These are phyloP conservation scores for Lanzia echinophila DNA, from an alignment of 2,329 filamentous ascomycete species.

Conservation along the genomic window DNA sequence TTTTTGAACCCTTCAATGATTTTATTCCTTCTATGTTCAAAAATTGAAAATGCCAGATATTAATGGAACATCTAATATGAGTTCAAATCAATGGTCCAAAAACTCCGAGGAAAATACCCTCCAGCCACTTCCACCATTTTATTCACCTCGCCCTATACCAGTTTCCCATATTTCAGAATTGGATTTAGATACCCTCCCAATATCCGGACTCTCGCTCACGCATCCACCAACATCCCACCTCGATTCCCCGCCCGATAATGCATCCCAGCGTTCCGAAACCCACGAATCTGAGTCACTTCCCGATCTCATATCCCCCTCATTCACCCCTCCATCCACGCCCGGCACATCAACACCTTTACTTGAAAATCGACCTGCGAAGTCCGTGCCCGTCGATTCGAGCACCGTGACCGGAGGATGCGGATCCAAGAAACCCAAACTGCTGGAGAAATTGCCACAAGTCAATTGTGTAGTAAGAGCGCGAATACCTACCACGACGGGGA, in stretches of 20 bases:
- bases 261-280: neutral
- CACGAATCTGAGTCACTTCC: constrained; percentile 19
- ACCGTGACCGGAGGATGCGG: constrained; percentile 50
- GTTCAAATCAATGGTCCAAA: constrained; percentile 13
- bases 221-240: constrained; percentile 8
- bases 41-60: constrained; percentile 15
- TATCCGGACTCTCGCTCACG: constrained; percentile 11
- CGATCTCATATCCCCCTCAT: constrained; percentile 73
- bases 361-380: constrained; percentile 26
- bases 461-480: constrained; percentile 89
- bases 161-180: constrained; percentile 31
- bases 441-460: constrained; percentile 74
- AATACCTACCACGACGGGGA: constrained; percentile 84
- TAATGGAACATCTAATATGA: constrained; percentile 8
- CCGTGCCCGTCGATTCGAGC: constrained; percentile 51
- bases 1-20: neutral
- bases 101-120: constrained; percentile 22
- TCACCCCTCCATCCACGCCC: constrained; percentile 64
- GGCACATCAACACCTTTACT: constrained; percentile 47
- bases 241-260: constrained; percentile 8
- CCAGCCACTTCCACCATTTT: constrained; percentile 29
- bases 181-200: constrained; percentile 23
- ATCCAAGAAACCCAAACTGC: constrained; percentile 60
- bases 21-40: neutral
- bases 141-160: constrained; percentile 31